Evolutionary conservation across 2,329 filamentous ascomycete species (phyloP), one percentile per base, ranked within the genome.

Genomic region (Arachnomyces sp.): DNA sequence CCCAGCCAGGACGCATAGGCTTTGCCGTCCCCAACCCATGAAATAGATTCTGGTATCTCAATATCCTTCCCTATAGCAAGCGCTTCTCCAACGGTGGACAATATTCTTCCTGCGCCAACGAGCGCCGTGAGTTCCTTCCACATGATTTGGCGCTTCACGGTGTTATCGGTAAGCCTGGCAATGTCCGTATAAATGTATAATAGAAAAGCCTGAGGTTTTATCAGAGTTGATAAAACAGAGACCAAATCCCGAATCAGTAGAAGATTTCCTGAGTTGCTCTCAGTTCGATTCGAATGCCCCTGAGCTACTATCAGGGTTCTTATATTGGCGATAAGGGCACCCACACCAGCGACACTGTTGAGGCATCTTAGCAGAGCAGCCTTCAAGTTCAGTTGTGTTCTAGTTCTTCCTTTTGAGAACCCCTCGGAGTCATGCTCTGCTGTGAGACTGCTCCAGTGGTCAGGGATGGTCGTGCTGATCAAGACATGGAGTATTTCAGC

Each of bases 401-500:
- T 25, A 43, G 44, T 52, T 12, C 25, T 21, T 12, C n/a, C 31
- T 21, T 40, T 31, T 36, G 40, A 18, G 34, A 40, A 35, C 42
- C 47, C 7, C 31, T 55, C 44, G 28, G 35, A 7, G n/a, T 64
- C 66, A 42, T 75, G 72, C 18, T 49, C 43, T 30, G 52, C 44
- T 29, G 69, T 63, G 12, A 90, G 55, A 7, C 78, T 53, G 3
- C 70, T 57, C 90, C 92, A 96, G 62, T 90, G 94, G 55, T 89
- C 85, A 1, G 86, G 84, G 6, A 87, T 68, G 17, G 84, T 88
- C 25, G 80, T 77, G 12, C 75, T 80, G 43, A 93, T 78, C 28
- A 98, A 66, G 3, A 77, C 67, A 54, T 88, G 81, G 38, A 90
- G 70, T 25, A 95, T 77, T 51, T 88, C 84, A 14, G 86, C 80